These are phyloP conservation scores for Calonectria pseudoturangicola DNA, from an alignment of 2,329 filamentous ascomycete species.

Conservation along the genomic window DNA sequence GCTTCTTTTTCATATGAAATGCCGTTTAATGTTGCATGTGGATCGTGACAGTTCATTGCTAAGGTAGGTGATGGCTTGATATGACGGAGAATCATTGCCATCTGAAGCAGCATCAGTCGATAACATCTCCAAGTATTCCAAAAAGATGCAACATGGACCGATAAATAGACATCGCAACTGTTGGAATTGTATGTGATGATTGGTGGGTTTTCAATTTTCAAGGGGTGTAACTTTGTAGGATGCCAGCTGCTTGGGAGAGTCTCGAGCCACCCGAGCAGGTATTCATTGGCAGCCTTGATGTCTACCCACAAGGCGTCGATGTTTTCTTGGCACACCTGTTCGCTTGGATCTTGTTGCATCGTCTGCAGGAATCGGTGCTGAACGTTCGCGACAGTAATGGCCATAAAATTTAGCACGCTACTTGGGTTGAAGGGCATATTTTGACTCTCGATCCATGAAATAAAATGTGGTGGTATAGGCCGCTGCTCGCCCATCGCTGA, in stretches of 20 bases:
- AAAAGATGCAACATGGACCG: slow-evolving; percentile 31
- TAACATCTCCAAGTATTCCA: slow-evolving; percentile 43
- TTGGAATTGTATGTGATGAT: slow-evolving; percentile 26
- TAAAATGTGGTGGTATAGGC: slow-evolving; percentile 23
- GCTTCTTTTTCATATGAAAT: not conserved
- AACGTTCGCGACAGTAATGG: slow-evolving; percentile 29
- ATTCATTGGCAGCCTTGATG: slow-evolving; percentile 16
- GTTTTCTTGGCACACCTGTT: not conserved
- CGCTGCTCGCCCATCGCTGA: slow-evolving; percentile 26
- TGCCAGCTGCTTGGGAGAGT: slow-evolving; percentile 31
- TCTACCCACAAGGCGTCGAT: slow-evolving; percentile 27
- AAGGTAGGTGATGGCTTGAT: not conserved
- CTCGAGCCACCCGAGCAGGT: slow-evolving; percentile 30
- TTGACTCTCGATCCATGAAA: slow-evolving; percentile 27
- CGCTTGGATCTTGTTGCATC: not conserved
- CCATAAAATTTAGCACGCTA: slow-evolving; percentile 32
- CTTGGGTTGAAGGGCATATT: slow-evolving; percentile 27
- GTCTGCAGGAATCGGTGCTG: slow-evolving; percentile 30
- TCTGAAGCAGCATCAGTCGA: slow-evolving; percentile 34
- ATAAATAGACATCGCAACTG: slow-evolving; percentile 32
- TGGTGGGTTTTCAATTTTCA: slow-evolving; percentile 5
- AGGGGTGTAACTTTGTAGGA: slow-evolving; percentile 16
- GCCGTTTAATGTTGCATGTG: not conserved
- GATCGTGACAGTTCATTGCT: too few relatives aligned
- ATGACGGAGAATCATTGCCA: slow-evolving; percentile 29